Conservation (phyloP, 768 basidiomycete species). For the Trametes maxima region DNA sequence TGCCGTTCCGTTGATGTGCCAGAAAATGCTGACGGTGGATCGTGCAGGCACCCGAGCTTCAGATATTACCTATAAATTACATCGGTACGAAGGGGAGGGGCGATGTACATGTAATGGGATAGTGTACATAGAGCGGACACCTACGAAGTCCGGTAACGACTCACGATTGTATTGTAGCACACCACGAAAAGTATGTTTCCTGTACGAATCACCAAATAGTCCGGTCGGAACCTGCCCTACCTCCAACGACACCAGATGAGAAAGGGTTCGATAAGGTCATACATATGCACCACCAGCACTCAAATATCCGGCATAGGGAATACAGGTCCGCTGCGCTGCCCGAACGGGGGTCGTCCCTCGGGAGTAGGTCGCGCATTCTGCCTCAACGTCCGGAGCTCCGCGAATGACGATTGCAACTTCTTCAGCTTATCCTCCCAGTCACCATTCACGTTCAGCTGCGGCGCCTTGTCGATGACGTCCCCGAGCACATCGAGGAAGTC, state of each 20-base stretch:
- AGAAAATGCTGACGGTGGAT: not conserved
- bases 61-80: conserved; percentile 22
- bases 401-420: conserved; percentile 5
- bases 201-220: not conserved
- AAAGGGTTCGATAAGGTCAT: too few species aligned
- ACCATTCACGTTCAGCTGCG: conserved; percentile 2
- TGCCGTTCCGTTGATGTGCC: not conserved
- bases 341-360: not conserved
- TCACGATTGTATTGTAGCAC: conserved; percentile 3
- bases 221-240: not conserved
- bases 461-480: conserved; percentile 11
- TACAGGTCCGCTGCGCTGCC: not conserved
- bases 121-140: not conserved
- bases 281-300: too few species aligned
- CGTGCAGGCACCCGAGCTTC: conserved; percentile 24
- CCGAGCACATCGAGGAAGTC: conserved; percentile 12
- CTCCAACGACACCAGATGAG: not conserved
- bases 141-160: not conserved
- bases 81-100: not conserved
- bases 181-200: not conserved
- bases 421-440: conserved; percentile 24
- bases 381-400: conserved; percentile 8
- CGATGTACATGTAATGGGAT: not conserved
- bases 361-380: not conserved
- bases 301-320: not conserved